Evolutionary conservation across 2,329 filamentous ascomycete species (phyloP), one percentile per base, ranked within the genome.

Genomic region (Aspergillus spinulosporus): DNA sequence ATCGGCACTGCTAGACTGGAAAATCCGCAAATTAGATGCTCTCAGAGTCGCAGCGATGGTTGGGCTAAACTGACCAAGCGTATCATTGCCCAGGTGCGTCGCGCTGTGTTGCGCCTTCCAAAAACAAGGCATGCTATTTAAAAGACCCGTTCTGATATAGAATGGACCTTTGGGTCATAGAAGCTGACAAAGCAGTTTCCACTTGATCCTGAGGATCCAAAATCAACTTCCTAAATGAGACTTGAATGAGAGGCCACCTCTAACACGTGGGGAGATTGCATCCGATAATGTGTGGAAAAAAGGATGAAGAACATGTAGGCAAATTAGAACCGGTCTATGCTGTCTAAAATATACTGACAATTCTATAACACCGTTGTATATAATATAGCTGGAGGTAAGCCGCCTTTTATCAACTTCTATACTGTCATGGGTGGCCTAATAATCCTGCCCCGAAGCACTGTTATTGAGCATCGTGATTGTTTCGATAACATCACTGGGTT

Each of bases 401-500:
- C 50, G 21, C 9, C 43, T 26, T 21, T 2, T 45, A 42, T 21
- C 15, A 2, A 21, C 39, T 21, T 42, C 39, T 42, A 42, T 42
- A 42, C 39, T 15, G 14, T 37, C 34, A 37, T 7, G 32, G 11
- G 32, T 37, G 8, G 34, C 34, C 34, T 60, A 69, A 49, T 66
- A 63, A 26, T 71, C 68, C 54, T 64, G 65, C n/a, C 58, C 58
- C 42, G 46, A 59, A 39, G 64, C 62, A 46, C 59, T 77, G 54
- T 76, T 81, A 61, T 83, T 83, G n/a, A 85, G 74, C 61, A 82
- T 68, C 28, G 78, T 77, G 37, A 85, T 74, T 21, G 78, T 78
- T 32, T 89, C 87, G 64, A 97, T 88, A 54, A 97, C 92, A 72
- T 97, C 92, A 56, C 86, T 80, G 0, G 94, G 92, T 72, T 97